A percentile compares a stretch with the other conserved stretches of the same genome.
These are phyloP conservation scores for Lindgomyces ingoldianus DNA, from an alignment of 495 filamentous ascomycete species.

Conservation along the genomic window DNA sequence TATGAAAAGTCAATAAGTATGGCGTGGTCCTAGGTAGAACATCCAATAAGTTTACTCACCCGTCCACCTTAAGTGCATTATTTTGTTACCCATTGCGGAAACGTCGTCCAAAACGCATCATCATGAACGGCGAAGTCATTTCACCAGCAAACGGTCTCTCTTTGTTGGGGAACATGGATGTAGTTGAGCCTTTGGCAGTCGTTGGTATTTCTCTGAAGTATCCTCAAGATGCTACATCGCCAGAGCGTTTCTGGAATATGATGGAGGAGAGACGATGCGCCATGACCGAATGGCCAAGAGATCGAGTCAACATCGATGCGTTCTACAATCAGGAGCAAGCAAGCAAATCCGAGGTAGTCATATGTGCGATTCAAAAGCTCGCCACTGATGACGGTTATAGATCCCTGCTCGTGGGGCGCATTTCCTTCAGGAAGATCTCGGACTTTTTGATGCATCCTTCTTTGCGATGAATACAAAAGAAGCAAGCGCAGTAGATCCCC, in stretches of 20 bases:
- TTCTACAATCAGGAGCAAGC: conserved; percentile 6
- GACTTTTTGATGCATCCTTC: conserved; percentile 14
- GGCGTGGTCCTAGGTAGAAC: too few relatives aligned
- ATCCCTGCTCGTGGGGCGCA: background rate
- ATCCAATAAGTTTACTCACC: too few relatives aligned
- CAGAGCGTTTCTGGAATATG: conserved; percentile 11
- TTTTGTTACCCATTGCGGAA: too few relatives aligned
- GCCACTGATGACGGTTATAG: background rate
- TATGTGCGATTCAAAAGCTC: background rate
- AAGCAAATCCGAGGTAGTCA: background rate
- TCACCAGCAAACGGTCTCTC: too few relatives aligned
- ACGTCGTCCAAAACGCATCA: too few relatives aligned
- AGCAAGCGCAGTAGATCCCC: conserved; percentile 11
- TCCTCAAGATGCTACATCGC: background rate
- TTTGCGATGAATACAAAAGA: conserved; percentile 10
- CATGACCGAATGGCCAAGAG: background rate
- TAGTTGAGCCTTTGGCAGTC: conserved; percentile 13
- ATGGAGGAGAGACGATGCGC: conserved; percentile 1
- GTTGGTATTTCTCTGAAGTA: conserved; percentile 7
- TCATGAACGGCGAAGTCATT: too few relatives aligned
- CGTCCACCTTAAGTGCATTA: too few relatives aligned
- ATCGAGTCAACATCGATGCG: conserved; percentile 5
- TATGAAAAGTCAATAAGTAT: too few relatives aligned
- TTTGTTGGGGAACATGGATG: too few relatives aligned
- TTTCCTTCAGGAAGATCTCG: background rate